Conservation (phyloP, 768 basidiomycete genomes). For the Boletus sp. region DNA sequence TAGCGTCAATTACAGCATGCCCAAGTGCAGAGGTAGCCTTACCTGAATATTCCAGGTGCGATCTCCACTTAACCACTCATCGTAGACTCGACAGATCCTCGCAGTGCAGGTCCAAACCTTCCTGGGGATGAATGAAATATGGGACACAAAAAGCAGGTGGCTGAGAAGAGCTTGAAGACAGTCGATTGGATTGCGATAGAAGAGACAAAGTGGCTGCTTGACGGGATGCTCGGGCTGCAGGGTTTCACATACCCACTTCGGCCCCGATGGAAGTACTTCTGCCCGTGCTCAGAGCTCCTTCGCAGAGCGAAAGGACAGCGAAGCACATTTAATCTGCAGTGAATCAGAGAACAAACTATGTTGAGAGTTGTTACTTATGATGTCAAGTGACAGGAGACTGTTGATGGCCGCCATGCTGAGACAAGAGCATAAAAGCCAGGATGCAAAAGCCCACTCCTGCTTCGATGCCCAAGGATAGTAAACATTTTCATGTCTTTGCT, state of each 20-base stretch:
- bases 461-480: not conserved
- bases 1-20: not conserved
- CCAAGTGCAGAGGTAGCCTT: not conserved
- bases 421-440: not conserved
- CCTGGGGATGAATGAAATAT: not conserved
- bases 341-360: not conserved
- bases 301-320: not conserved
- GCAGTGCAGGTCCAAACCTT: not conserved
- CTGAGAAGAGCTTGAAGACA: not conserved
- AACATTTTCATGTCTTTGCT: not conserved
- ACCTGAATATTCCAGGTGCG: slow-evolving; percentile 3
- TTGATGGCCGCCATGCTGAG: not conserved
- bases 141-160: not conserved
- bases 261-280: not conserved
- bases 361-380: not conserved
- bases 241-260: not conserved
- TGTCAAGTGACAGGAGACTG: not conserved
- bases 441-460: not conserved
- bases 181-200: not conserved
- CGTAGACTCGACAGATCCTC: not conserved
- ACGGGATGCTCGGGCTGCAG: not conserved
- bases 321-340: not conserved
- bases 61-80: too few species aligned
- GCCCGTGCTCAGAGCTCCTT: not conserved
- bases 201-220: not conserved